phyloP scores from a whole-genome alignment of 192 early-diverging fungal genomes.

The Thamnidium elegans region DNA sequence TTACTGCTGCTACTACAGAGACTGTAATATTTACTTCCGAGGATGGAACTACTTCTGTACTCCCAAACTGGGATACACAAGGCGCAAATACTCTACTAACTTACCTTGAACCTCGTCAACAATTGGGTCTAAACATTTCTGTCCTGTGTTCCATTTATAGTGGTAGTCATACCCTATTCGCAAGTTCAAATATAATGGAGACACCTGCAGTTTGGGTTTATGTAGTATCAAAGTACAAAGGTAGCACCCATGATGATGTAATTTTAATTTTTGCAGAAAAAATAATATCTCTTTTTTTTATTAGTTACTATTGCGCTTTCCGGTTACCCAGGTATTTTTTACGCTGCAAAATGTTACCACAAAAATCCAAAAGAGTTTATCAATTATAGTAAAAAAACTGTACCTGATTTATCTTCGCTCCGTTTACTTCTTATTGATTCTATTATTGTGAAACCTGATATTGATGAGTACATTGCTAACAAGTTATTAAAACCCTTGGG shows the following conservation, averaged over 20 bases:
- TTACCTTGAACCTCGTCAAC: conserved; percentile 78
- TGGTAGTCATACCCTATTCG: conserved; percentile 67
- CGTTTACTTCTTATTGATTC: conserved; percentile 64
- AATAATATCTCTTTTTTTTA: background rate
- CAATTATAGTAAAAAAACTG: conserved; percentile 54
- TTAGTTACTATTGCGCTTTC: conserved; percentile 63
- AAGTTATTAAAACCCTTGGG: conserved; percentile 47
- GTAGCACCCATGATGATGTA: conserved; percentile 29
- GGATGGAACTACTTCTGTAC: background rate
- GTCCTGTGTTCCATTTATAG: conserved; percentile 64
- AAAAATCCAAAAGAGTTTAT: conserved; percentile 49
- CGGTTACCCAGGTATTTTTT: conserved; percentile 63
- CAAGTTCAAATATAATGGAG: conserved; percentile 58
- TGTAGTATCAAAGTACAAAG: conserved; percentile 64
- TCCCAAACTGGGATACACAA: background rate
- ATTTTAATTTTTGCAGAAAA: background rate
- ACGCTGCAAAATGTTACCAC: conserved; percentile 54
- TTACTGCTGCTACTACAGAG: conserved; percentile 19
- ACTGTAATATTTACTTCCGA: conserved; percentile 4
- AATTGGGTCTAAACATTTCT: conserved; percentile 71
- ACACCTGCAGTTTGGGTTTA: conserved; percentile 67
- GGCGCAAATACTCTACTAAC: conserved; percentile 55
- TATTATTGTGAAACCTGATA: conserved; percentile 54
- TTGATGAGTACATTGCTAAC: conserved; percentile 49
- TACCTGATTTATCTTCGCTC: conserved; percentile 55